Evolutionary conservation across 768 basidiomycete genomes (phyloP).

Genomic region (Russula lepida): DNA sequence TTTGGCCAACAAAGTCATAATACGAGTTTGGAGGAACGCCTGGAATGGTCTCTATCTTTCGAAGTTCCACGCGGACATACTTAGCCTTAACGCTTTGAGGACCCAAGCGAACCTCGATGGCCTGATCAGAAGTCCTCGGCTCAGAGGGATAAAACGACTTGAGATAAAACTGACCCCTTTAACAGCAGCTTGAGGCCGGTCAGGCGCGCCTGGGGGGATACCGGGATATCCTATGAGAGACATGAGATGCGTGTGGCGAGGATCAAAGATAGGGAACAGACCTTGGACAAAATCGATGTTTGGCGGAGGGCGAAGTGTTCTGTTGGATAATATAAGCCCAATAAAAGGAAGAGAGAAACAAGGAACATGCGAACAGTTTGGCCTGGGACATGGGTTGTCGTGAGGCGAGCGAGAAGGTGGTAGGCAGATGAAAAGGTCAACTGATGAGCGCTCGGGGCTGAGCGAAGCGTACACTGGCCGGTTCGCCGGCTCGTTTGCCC

Average conservation of each 20-base stretch:
- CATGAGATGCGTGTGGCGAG: background rate
- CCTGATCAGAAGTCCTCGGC: conserved; percentile 35
- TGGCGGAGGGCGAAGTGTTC: conserved; percentile 77
- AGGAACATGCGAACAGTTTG: background rate
- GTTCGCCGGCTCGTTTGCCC: background rate
- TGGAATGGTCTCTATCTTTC: conserved; percentile 81
- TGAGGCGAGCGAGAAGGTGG: background rate
- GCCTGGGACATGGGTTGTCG: conserved; percentile 6
- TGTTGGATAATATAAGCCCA: conserved; percentile 24
- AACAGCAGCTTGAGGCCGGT: conserved; percentile 75
- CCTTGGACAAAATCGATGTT: conserved; percentile 87
- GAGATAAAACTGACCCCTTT: conserved; percentile 54
- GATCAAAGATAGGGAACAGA: background rate
- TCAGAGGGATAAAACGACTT: conserved; percentile 5
- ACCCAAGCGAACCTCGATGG: conserved; percentile 76
- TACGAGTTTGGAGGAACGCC: conserved; percentile 61
- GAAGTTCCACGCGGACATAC: conserved; percentile 86
- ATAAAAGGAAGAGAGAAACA: background rate
- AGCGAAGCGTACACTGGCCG: background rate
- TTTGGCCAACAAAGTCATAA: conserved; percentile 73
- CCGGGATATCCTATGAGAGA: conserved; percentile 65
- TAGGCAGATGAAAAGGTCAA: background rate
- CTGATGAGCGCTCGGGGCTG: conserved; percentile 1
- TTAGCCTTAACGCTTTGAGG: conserved; percentile 76
- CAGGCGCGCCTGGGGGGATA: conserved; percentile 68